Conservation (phyloP, 768 basidiomycete species). For the Leccinum disarticulatum region DNA sequence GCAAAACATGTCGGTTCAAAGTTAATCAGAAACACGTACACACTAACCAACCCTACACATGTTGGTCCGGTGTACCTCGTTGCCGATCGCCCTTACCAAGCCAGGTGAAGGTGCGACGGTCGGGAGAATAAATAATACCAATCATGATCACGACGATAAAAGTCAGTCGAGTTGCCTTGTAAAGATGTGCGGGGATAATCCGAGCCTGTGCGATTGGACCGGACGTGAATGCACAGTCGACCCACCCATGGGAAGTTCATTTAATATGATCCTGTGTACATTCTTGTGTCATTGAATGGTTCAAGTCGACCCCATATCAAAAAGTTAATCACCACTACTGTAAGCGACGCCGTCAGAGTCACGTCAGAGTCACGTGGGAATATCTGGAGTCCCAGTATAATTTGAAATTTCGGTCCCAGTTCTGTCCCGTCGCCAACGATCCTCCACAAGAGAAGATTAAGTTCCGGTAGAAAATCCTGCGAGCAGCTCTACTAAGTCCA, state of each 20-base stretch:
- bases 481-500: not conserved
- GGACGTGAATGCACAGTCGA: not conserved
- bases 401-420: not conserved
- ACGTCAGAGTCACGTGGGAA: not conserved
- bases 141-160: not conserved
- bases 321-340: not conserved
- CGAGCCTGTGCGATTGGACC: constrained; percentile 4
- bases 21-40: not conserved
- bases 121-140: not conserved
- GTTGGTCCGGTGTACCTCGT: not conserved
- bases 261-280: not conserved
- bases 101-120: not conserved
- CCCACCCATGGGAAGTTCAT: not conserved
- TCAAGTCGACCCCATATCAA: not conserved
- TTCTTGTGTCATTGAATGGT: not conserved
- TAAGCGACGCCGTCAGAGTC: not conserved
- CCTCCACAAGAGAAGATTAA: not conserved
- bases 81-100: not conserved
- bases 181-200: not conserved
- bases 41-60: not conserved
- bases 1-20: not conserved
- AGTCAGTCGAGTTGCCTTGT: not conserved
- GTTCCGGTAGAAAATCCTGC: not conserved
- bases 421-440: not conserved
- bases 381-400: not conserved